Percentiles rank a stretch among this genome's conserved stretches.
Conservation (phyloP, 2,329 filamentous ascomycete genomes). For the Hymenoscyphus occultus region DNA sequence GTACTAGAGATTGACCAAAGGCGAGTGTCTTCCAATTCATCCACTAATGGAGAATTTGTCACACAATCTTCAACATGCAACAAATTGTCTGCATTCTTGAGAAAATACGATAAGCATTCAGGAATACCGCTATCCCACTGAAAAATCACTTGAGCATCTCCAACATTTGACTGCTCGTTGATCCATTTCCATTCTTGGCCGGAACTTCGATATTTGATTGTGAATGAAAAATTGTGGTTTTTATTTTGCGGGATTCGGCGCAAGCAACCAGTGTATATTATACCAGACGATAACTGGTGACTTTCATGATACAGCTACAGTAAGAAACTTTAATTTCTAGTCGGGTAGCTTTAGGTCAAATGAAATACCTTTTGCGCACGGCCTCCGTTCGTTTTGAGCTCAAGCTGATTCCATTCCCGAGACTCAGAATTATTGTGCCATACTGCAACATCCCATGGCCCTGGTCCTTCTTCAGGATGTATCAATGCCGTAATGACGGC, state of each 20-base stretch:
- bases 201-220: constrained; percentile 12
- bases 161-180: constrained; percentile 5
- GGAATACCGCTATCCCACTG: not conserved
- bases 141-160: constrained; percentile 15
- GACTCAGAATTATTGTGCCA: constrained; percentile 13
- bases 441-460: constrained; percentile 9
- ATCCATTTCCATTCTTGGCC: constrained; percentile 14
- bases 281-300: not conserved
- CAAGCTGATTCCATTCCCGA: constrained; percentile 6
- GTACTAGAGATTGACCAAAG: constrained; percentile 12
- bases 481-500: constrained; percentile 1
- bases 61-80: constrained; percentile 2
- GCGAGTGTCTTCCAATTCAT: not conserved
- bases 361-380: constrained; percentile 5
- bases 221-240: constrained; percentile 8
- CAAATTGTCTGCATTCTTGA: not conserved
- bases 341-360: not conserved
- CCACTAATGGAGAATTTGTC: not conserved
- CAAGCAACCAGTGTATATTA: not conserved
- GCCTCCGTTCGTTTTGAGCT: constrained; percentile 2
- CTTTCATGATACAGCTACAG: not conserved
- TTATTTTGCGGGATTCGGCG: not conserved
- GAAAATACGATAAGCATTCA: constrained; percentile 3
- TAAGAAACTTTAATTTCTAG: not conserved
- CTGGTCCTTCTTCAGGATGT: not conserved